Base-by-base conservation (phyloP, 805 yeast genomes). In the Yarrowia sp. region DNA sequence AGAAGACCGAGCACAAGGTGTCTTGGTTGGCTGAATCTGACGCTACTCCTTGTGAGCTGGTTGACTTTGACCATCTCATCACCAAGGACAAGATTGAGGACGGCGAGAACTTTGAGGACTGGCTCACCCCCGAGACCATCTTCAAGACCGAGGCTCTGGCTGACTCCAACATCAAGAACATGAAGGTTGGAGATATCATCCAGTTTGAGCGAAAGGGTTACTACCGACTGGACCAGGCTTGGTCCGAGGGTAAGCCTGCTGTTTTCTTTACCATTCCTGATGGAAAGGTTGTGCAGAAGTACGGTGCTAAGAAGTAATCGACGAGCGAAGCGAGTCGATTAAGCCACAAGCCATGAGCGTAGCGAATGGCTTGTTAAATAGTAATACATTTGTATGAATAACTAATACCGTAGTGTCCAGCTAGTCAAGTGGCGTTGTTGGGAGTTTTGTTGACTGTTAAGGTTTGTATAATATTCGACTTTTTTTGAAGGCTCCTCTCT, bases 121-220 rank as follows among this genome's bases (percentile, higher is more conserved):
- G 86, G 86, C 77, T 93, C 67, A 93, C 97, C 45, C 90, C 90
- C 67, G 80, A 86, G 70, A 91, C 98, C 45, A 93, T 89, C 76
- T 92, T 93, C 85, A 88, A 83, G 72, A 79, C 90, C 53, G 74
- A 80, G 47, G 97, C 93, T 33, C 71, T 83, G 70, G 98, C 90
- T 69, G 98, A 93, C 75, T 75, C 84, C 68, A 92, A 92, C 74
- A 84, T 92, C 68, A 83, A 83, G 73, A 78, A 82, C 62, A 82
- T 93, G 83, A 86, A 89, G 80, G 88, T 80, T 70, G 97, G 96
- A 69, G 97, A 90, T 70, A 81, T 92, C 66, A 86, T 93, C 71
- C 98, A 93, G 80, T 92, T 93, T 70, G 98, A 93, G 80, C 89
- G 98, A 82, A 93, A 93, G 81, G 98, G 98, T 72, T 93, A 91